Conservation (phyloP, 768 basidiomycete species). For the Lactarius psammicola region DNA sequence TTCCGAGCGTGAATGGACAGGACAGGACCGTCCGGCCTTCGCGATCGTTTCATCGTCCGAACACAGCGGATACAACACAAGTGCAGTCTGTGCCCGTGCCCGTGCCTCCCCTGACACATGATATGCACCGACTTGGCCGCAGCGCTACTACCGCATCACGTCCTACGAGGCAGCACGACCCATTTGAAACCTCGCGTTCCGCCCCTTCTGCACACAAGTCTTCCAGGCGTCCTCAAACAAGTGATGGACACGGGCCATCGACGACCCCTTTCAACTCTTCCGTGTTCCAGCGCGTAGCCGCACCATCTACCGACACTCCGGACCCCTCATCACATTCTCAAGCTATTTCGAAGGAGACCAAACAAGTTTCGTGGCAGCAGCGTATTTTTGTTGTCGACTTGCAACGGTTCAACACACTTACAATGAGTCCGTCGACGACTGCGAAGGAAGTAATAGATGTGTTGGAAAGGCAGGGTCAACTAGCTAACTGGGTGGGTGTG, state of each 20-base stretch:
- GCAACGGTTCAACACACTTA: constrained; percentile 73
- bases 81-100: constrained; percentile 5
- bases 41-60: constrained; percentile 62
- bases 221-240: constrained; percentile 30
- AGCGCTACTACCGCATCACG: constrained; percentile 33
- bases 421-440: constrained; percentile 61
- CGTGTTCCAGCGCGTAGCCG: constrained; percentile 36
- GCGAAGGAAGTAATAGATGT: constrained; percentile 71
- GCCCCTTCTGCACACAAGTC: constrained; percentile 6
- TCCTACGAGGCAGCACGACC: constrained; percentile 34
- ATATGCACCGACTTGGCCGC: constrained; percentile 14
- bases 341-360: constrained; percentile 18
- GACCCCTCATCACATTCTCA: constrained; percentile 14
- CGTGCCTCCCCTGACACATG: not conserved
- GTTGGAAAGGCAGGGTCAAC: constrained; percentile 62
- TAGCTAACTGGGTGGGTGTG: constrained; percentile 56
- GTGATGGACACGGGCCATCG: constrained; percentile 32
- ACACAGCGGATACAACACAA: constrained; percentile 35
- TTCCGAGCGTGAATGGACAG: constrained; percentile 27
- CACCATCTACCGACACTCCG: constrained; percentile 37
- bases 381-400: constrained; percentile 75
- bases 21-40: constrained; percentile 43
- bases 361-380: constrained; percentile 49
- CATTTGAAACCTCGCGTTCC: constrained; percentile 33
- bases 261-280: constrained; percentile 14